Conservation (phyloP, 2,329 filamentous ascomycete genomes). For the Periconia sp. region DNA sequence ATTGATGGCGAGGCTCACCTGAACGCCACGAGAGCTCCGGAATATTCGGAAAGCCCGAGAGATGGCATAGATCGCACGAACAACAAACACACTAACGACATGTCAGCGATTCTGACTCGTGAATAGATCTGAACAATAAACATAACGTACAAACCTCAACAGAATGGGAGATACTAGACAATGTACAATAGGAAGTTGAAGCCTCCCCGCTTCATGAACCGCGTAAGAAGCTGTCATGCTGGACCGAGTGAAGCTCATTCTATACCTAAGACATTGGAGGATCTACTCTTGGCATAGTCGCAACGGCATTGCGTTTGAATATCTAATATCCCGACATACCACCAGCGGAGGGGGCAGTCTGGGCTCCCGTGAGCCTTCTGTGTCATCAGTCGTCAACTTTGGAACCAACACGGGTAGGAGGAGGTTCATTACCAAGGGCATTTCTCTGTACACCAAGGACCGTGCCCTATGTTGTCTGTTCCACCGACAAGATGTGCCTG, state of each 20-base stretch:
- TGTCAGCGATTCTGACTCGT: slow-evolving; percentile 26
- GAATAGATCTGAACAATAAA: slow-evolving; percentile 18
- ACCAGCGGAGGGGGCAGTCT: slow-evolving; percentile 18
- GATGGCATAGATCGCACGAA: slow-evolving; percentile 27
- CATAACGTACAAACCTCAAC: slow-evolving; percentile 18
- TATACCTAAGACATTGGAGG: no score
- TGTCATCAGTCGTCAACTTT: slow-evolving; percentile 16
- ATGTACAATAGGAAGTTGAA: slow-evolving; percentile 22
- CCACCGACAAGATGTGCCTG: no score
- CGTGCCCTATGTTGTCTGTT: no score
- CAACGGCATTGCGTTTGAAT: no score
- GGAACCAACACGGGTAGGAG: slow-evolving; percentile 23
- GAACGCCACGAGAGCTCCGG: slow-evolving; percentile 32
- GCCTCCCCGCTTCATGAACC: slow-evolving; percentile 14
- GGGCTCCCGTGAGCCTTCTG: slow-evolving; percentile 19
- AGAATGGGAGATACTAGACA: slow-evolving; percentile 18
- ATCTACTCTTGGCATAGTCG: no score
- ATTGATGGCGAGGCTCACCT: slow-evolving; percentile 23
- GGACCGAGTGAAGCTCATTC: no score
- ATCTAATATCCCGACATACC: no score
- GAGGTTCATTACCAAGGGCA: no score
- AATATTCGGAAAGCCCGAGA: slow-evolving; percentile 15
- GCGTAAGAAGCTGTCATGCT: slow-evolving; percentile 10
- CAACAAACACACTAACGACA: slow-evolving; percentile 41
- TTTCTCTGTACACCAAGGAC: no score